phyloP scores from a whole-genome alignment of 371 early-diverging fungal genomes.

The Haplosporangium sp. region DNA sequence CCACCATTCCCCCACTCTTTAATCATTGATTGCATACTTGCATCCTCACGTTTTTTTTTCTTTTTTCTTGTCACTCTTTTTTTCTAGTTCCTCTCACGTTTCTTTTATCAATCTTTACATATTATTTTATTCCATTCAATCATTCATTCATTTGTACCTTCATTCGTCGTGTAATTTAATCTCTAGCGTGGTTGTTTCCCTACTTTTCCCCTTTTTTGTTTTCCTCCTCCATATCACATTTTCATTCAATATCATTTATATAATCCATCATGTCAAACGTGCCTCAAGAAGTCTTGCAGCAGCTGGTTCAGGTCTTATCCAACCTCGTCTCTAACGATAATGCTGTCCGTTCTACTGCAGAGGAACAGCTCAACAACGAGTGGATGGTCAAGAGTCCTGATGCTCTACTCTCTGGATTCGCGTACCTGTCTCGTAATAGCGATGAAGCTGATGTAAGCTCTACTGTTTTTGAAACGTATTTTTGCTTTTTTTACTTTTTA shows the following conservation, averaged over 20 bases:
- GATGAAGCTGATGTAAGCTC: constrained; percentile 64
- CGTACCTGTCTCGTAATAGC: constrained; percentile 69
- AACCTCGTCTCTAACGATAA: constrained; percentile 74
- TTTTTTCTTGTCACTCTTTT: too few relatives aligned
- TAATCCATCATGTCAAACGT: constrained; percentile 54
- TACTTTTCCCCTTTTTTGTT: constrained; percentile 1
- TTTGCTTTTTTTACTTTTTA: background rate
- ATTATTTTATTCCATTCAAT: background rate
- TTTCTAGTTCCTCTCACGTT: too few relatives aligned
- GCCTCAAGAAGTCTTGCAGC: constrained; percentile 68
- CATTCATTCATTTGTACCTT: background rate
- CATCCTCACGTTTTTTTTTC: too few relatives aligned
- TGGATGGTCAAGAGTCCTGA: constrained; percentile 80
- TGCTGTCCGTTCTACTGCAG: constrained; percentile 74
- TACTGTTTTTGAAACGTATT: background rate
- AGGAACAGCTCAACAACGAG: constrained; percentile 76
- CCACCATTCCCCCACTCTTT: too few relatives aligned
- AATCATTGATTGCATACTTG: too few relatives aligned
- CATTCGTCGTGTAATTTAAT: constrained; percentile 8
- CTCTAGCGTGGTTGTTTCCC: background rate
- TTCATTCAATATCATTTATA: constrained; percentile 3
- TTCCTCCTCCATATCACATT: constrained; percentile 4
- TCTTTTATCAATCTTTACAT: too few relatives aligned
- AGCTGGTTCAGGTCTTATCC: constrained; percentile 68
- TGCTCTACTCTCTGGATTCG: constrained; percentile 75